Percentiles rank a stretch among this genome's conserved stretches.
These are phyloP conservation scores for Hypoxylon crocopeplum DNA, from an alignment of 495 filamentous ascomycete genomes.

Conservation along the genomic window DNA sequence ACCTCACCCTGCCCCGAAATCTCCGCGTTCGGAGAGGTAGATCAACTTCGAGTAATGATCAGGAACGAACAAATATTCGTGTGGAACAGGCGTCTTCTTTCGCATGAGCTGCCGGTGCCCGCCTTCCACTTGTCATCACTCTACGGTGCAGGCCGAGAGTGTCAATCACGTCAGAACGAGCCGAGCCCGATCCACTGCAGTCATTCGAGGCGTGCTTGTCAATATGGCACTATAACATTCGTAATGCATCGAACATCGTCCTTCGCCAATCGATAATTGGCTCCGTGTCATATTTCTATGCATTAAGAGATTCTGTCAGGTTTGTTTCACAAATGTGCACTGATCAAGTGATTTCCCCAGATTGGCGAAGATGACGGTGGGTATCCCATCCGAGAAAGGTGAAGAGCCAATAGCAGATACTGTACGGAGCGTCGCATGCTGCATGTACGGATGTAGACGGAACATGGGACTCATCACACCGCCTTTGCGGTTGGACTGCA, in stretches of 20 bases:
- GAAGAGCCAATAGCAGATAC: constrained; percentile 16
- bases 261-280: constrained; percentile 2
- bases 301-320: neutral
- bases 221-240: too few species aligned
- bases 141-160: too few species aligned
- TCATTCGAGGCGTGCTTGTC: too few species aligned
- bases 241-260: too few species aligned
- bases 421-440: neutral
- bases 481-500: constrained; percentile 21
- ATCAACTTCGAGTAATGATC: neutral
- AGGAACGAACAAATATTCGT: too few species aligned
- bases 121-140: too few species aligned
- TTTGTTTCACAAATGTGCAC: constrained; percentile 16
- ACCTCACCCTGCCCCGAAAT: neutral
- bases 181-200: too few species aligned
- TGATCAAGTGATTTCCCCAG: constrained; percentile 27
- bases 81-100: too few species aligned
- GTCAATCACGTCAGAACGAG: too few species aligned
- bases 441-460: constrained; percentile 1
- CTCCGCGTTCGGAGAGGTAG: constrained; percentile 24
- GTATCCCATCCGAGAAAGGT: constrained; percentile 13
- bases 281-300: neutral
- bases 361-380: constrained; percentile 24
- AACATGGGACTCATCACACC: constrained; percentile 26
- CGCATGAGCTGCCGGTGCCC: too few species aligned